Conservation (phyloP, 495 filamentous ascomycete genomes). For the Neurospora sublineolata region DNA sequence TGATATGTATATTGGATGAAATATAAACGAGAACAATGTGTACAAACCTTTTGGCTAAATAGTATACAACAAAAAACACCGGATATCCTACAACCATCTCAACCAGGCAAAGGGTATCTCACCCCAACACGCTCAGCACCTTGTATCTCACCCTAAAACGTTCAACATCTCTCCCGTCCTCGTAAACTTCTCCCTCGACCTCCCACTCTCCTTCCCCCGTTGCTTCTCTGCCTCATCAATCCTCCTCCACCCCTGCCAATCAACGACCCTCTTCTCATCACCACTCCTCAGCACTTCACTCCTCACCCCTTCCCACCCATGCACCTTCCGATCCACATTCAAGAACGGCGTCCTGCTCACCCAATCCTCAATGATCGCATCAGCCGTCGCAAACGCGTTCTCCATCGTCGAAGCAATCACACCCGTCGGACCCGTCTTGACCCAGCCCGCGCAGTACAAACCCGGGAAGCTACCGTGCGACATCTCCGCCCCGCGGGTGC, state of each 20-base stretch:
- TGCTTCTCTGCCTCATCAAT: constrained; percentile 72
- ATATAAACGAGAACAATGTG: neutral
- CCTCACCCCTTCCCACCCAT: constrained; percentile 69
- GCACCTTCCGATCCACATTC: constrained; percentile 23
- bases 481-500: constrained; percentile 14
- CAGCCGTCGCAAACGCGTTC: constrained; percentile 83
- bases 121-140: neutral
- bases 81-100: neutral
- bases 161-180: constrained; percentile 69
- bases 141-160: constrained; percentile 37
- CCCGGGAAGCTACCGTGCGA: constrained; percentile 47
- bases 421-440: constrained; percentile 87
- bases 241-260: constrained; percentile 75
- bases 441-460: constrained; percentile 91
- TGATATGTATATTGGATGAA: neutral
- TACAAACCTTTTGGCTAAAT: neutral
- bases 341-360: constrained; percentile 36
- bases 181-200: constrained; percentile 76
- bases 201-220: constrained; percentile 54
- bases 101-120: neutral
- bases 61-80: neutral
- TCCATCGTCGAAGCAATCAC: constrained; percentile 95
- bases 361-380: constrained; percentile 70
- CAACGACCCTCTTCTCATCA: constrained; percentile 38
- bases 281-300: constrained; percentile 26